Conservation (phyloP, 495 filamentous ascomycete species). For the Platismatia glauca region DNA sequence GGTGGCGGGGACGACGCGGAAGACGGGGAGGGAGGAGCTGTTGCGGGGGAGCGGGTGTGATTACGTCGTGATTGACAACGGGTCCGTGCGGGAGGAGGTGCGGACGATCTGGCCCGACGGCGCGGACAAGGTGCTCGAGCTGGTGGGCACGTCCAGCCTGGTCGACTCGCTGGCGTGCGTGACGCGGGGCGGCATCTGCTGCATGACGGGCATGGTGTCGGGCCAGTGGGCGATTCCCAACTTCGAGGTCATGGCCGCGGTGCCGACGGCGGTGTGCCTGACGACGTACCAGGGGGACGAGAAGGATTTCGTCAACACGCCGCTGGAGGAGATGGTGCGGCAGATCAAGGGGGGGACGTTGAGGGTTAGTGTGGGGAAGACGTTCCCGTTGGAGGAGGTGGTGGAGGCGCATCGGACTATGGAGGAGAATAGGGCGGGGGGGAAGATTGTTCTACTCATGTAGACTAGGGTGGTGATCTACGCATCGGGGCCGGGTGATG, state of each 20-base stretch:
- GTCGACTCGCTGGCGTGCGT: constrained; percentile 37
- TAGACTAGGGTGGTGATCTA: neutral
- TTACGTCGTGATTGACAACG: constrained; percentile 37
- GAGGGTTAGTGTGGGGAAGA: constrained; percentile 37
- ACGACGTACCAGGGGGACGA: constrained; percentile 37
- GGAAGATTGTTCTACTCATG: constrained; percentile 34
- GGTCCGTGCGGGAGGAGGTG: constrained; percentile 32
- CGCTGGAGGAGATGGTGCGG: constrained; percentile 37
- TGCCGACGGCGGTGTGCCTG: constrained; percentile 38
- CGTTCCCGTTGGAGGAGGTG: constrained; percentile 44
- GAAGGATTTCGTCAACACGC: constrained; percentile 39
- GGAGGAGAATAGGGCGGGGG: constrained; percentile 33
- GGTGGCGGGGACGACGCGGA: constrained; percentile 34
- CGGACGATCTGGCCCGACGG: constrained; percentile 26
- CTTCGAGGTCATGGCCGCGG: constrained; percentile 38
- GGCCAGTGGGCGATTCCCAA: constrained; percentile 39
- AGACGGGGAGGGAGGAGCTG: constrained; percentile 29
- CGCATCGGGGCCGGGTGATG: neutral
- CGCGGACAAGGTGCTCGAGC: constrained; percentile 43
- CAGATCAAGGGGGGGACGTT: constrained; percentile 32
- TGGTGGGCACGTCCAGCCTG: constrained; percentile 36
- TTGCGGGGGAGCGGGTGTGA: constrained; percentile 34
- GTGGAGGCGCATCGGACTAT: constrained; percentile 37
- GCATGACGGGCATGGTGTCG: constrained; percentile 44
- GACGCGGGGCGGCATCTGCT: constrained; percentile 36